These are phyloP conservation scores for Fragaria iinumae DNA, from an alignment of 306 rosid species.

Conservation along the genomic window DNA sequence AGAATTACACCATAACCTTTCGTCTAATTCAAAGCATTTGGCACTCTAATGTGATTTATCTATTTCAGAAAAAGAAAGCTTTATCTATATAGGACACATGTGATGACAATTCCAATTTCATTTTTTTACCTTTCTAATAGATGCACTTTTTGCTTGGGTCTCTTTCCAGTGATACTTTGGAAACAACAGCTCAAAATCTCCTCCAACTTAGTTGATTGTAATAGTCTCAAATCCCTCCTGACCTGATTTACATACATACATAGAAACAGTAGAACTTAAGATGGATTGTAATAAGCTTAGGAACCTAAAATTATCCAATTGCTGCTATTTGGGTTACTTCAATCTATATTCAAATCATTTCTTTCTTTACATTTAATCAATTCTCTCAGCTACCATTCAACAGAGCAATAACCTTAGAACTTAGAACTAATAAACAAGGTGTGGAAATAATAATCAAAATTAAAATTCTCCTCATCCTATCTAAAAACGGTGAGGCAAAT, in stretches of 20 bases:
- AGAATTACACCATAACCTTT: not conserved
- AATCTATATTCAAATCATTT: not conserved
- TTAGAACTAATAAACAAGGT: not conserved
- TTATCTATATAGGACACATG: not conserved
- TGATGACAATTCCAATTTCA: not conserved
- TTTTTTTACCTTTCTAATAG: slow-evolving; percentile 66
- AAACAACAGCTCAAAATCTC: slow-evolving; percentile 70
- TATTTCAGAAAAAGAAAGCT: not conserved
- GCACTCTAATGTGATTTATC: not conserved
- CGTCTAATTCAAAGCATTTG: not conserved
- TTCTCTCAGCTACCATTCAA: slow-evolving; percentile 1
- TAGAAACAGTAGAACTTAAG: not conserved
- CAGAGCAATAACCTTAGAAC: not conserved
- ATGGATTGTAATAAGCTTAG: not conserved
- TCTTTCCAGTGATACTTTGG: slow-evolving; percentile 58
- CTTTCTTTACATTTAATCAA: not conserved
- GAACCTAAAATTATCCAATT: not conserved
- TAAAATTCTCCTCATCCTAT: not conserved
- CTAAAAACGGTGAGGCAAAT: not conserved
- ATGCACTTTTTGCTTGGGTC: slow-evolving; percentile 73
- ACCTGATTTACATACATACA: slow-evolving; percentile 43
- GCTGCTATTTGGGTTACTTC: not conserved
- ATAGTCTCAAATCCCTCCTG: slow-evolving; percentile 69
- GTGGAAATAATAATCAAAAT: not conserved
- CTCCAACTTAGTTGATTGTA: slow-evolving; percentile 58